Evolutionary conservation across 345 rosid species (phyloP), one percentile per base, ranked within the genome.

Genomic region (Leavenworthia alabamica): DNA sequence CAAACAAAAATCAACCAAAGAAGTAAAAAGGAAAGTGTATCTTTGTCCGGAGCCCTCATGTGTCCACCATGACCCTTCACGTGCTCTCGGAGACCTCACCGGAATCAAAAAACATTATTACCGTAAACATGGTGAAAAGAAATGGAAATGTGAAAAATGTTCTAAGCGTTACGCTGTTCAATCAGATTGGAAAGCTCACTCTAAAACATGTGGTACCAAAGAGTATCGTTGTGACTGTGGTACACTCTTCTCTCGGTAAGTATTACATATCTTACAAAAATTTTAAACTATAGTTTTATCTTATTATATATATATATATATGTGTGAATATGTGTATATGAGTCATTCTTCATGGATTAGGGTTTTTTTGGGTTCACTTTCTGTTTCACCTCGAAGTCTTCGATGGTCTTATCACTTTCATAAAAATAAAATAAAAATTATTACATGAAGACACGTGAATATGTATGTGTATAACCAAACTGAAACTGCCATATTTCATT

Each of bases 121-220:
- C 1, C 75, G 95, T 33, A 86, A 86, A 64, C 95, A 86, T 26
- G 95, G 95, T 0, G 95, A 86, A 68, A 86, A 86, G 58, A 86
- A 82, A 53, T 86, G 95, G 95, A 86, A 86, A 83, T 86, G 94
- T 13, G 94, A 86, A 52, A 83, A 86, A 65, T 86, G 94, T 44
- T 82, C 90, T 0, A 86, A 86, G 72, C 45, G 80, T 9, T 86
- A 86, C 50, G 95, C 95, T 24, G 95, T 86, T 40, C 88, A 86
- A 45, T 86, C 95, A 2, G 95, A 86, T 72, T 86, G 90, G 95
- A 86, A 86, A 72, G 95, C 95, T 43, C 94, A 86, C 73, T 83
- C 86, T 6, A 86, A 86, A 32, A 86, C 88, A 31, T 86, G 94
- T 48, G 94, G 94, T 43, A 86, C 94, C 17, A 50, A 87, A 68